These are phyloP conservation scores for Lachnellula suecica DNA, from an alignment of 2,329 filamentous ascomycete species.

Conservation along the genomic window DNA sequence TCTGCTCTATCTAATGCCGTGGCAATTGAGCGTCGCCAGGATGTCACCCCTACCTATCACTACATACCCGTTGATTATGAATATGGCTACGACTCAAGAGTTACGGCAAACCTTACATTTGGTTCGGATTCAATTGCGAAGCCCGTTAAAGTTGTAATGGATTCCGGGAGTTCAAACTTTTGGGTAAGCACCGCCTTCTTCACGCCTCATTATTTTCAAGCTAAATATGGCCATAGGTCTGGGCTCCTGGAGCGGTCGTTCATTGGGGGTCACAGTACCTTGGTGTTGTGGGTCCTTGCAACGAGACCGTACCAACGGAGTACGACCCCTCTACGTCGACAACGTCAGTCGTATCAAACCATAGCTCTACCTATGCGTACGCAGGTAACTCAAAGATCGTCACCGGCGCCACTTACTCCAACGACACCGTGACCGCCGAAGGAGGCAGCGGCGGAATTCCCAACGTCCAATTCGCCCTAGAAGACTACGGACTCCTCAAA, in stretches of 20 bases:
- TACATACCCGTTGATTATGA: slow-evolving; percentile 20
- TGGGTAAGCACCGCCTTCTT: slow-evolving; percentile 20
- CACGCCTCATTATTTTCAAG: too few relatives aligned
- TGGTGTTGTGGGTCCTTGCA: slow-evolving; percentile 15
- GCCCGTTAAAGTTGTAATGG: slow-evolving; percentile 16
- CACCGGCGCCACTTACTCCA: slow-evolving; percentile 8
- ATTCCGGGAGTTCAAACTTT: slow-evolving; percentile 18
- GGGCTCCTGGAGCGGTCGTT: slow-evolving; percentile 11
- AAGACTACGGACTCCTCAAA: slow-evolving; percentile 24
- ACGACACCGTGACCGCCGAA: slow-evolving; percentile 27
- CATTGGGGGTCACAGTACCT: slow-evolving; percentile 21
- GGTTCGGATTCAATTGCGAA: slow-evolving; percentile 9
- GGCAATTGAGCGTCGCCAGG: slow-evolving; percentile 1
- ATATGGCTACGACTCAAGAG: slow-evolving; percentile 15
- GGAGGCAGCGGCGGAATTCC: slow-evolving; percentile 25
- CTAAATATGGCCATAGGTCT: slow-evolving; percentile 5
- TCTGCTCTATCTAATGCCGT: neutral
- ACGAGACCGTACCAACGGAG: slow-evolving; percentile 8
- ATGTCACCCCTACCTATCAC: slow-evolving; percentile 10
- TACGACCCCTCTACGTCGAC: slow-evolving; percentile 15
- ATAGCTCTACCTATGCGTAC: slow-evolving; percentile 13
- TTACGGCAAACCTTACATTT: slow-evolving; percentile 18
- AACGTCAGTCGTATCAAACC: slow-evolving; percentile 7
- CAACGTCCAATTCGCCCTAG: slow-evolving; percentile 29
- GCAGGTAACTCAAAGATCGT: slow-evolving; percentile 19